Base-by-base conservation (phyloP, 2,329 filamentous ascomycete genomes). In the Fusarium sp. region DNA sequence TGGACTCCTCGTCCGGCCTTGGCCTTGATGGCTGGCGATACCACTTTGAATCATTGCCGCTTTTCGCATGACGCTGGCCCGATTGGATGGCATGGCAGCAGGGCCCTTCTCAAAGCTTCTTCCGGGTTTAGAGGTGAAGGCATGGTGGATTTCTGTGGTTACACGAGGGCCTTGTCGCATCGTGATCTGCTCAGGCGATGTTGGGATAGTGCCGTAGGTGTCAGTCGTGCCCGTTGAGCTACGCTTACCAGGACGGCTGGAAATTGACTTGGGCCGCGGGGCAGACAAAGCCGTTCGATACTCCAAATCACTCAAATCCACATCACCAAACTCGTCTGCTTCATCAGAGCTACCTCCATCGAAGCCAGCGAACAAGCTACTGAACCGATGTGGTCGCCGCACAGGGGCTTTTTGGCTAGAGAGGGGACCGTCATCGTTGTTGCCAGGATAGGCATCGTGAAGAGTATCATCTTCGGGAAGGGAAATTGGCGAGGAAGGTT, bases 311-410 rank as follows among this genome's bases (percentile, higher is more conserved):
- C 87, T 90, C 63, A 87, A 66, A 47, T 91, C 88, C 6, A 77
- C 81, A 60, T 90, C 87, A 29, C 78, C 81, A 76, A 89, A 89
- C 27, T 90, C 88, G 39, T 90, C 88, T 4, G 76, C 82, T 55
- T 92, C 90, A 42, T 89, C 89, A 10, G 90, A 90, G 72, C 88
- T 93, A 42, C 83, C 84, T 14, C 87, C 88, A 45, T 95, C 92
- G 69, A 96, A 96, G 0, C 92, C 92, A 31, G 92, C 91, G 77
- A 96, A 96, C n/a, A 96, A 82, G 75, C 92, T 96, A 78, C 91
- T 95, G 47, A 92, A 90, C 55, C 92, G 86, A 74, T 91, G 89
- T 2, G 92, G 91, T 17, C 90, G 86, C 62, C 90, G 86, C 75
- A 91, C 83, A 3, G 88, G 86, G 4, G 85, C 84, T 52, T 84